phyloP scores from a whole-genome alignment of 2,329 filamentous ascomycete genomes.

The Delphinella strobiligena region DNA sequence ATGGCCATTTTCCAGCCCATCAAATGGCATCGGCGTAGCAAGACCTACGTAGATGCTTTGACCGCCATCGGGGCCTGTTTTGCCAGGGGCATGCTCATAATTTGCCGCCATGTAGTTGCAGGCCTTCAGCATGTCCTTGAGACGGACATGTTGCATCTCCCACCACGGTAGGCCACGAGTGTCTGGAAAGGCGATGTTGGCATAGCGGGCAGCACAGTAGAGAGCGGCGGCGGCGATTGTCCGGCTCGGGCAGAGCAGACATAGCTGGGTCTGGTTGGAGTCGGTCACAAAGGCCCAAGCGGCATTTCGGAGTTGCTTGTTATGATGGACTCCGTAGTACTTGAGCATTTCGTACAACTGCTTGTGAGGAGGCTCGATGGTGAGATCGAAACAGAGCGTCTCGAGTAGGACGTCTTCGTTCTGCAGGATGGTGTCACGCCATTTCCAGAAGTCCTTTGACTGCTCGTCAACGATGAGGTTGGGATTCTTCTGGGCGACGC shows the following conservation, averaged over 20 bases:
- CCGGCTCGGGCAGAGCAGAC: conserved; percentile 64
- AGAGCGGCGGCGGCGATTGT: conserved; percentile 77
- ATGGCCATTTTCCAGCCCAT: too few relatives aligned
- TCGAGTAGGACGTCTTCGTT: conserved; percentile 92
- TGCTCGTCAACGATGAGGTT: conserved; percentile 89
- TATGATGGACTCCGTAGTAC: conserved; percentile 60
- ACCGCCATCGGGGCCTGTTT: conserved; percentile 25
- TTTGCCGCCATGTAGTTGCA: conserved; percentile 60
- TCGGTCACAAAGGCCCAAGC: conserved; percentile 95
- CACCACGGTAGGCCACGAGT: conserved; percentile 77
- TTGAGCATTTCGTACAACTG: conserved; percentile 71
- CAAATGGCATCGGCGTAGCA: conserved; percentile 15
- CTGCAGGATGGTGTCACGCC: conserved; percentile 85
- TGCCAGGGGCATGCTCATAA: conserved; percentile 30
- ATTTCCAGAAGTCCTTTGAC: conserved; percentile 96
- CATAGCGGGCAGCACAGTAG: conserved; percentile 73
- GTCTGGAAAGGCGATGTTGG: conserved; percentile 57
- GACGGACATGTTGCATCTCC: conserved; percentile 60
- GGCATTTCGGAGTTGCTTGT: conserved; percentile 70
- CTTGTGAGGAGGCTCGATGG: conserved; percentile 78
- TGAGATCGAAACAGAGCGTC: conserved; percentile 83
- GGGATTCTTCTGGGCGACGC: conserved; percentile 88
- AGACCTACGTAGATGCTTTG: conserved; percentile 35
- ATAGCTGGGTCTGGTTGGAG: conserved; percentile 70
- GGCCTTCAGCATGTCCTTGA: conserved; percentile 58